Base-by-base conservation (phyloP, 2,329 filamentous ascomycete species). In the Penicillium hesseltinei region DNA sequence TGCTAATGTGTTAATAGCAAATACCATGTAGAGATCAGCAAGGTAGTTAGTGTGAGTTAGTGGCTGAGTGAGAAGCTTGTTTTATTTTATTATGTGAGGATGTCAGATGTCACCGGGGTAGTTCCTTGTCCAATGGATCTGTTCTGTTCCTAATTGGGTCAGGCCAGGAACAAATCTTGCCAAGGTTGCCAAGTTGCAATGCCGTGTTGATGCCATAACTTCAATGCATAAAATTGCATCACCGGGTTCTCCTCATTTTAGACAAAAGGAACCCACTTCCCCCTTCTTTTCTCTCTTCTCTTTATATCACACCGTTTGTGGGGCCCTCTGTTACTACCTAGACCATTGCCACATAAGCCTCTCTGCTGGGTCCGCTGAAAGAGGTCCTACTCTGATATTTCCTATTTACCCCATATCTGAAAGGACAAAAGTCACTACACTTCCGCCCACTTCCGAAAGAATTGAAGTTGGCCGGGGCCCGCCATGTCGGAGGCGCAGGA, bases 401-500 rank as follows among this genome's bases (percentile, higher is more conserved):
- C 31, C 21, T 10, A 47, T 29, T 13, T 17, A 33, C 6, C 33
- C 5, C 4, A 33, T 35, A 35, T 17, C 33, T 8, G 17, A 33
- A 42, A 35, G 27, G 6, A 38, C 25, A 9, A 8, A 23, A 40
- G 21, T 17, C 25, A 27, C 4, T 44, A 11, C 27, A 54, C 13
- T 38, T 48, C 51, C 46, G 29, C n/a, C 19, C 21, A 19, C 40
- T 44, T 21, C 21, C 47, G 39, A 39, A 43, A 17, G 13, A 7
- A 29, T 48, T 46, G 49, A 42, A 23, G 29, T 50, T 54, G 48
- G 50, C 54, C 36, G 52, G 35, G 13, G 17, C 6, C 38, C 10
- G 19, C 5, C 33, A 45, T 59, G 51, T 62, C 58, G 17, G 58
- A 63, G 7, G 39, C 45, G 7, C 54, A 64, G 35, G 60, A 66